A percentile compares a stretch with the other conserved stretches of the same genome.
Evolutionary conservation across 352 stramenopile species (phyloP).

Genomic region (Globisporangium polare): DNA sequence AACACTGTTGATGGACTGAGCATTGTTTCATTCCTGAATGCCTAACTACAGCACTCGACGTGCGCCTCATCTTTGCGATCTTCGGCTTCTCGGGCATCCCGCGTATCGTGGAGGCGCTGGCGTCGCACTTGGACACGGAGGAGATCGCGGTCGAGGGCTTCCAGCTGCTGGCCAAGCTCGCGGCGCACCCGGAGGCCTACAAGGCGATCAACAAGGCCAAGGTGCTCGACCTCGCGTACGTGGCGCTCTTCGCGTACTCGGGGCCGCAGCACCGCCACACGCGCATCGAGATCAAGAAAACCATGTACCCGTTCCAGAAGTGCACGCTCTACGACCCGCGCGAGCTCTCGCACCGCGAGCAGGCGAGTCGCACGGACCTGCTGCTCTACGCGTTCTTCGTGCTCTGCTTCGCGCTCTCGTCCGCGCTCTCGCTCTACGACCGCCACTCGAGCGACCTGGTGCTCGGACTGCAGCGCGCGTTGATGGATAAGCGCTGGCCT

Average conservation of each 20-base stretch:
- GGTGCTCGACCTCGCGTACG: slow-evolving; percentile 67
- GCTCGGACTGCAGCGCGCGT: slow-evolving; percentile 21
- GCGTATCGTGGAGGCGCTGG: slow-evolving; percentile 59
- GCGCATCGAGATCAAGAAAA: slow-evolving; percentile 56
- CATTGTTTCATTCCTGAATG: neutral
- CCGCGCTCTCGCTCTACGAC: slow-evolving; percentile 39
- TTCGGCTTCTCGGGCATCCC: slow-evolving; percentile 53
- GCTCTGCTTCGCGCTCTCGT: slow-evolving; percentile 41
- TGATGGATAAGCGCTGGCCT: slow-evolving; percentile 13
- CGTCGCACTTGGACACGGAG: slow-evolving; percentile 63
- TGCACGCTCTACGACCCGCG: slow-evolving; percentile 56
- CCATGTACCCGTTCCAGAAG: slow-evolving; percentile 63
- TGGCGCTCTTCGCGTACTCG: slow-evolving; percentile 64
- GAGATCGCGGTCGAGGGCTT: slow-evolving; percentile 76
- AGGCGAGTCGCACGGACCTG: slow-evolving; percentile 35
- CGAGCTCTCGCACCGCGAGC: slow-evolving; percentile 44
- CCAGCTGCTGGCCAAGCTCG: slow-evolving; percentile 55
- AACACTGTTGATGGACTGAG: neutral
- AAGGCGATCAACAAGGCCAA: slow-evolving; percentile 54
- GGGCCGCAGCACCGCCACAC: slow-evolving; percentile 61
- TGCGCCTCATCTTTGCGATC: slow-evolving; percentile 41
- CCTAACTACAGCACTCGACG: slow-evolving; percentile 31
- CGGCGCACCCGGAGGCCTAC: slow-evolving; percentile 38
- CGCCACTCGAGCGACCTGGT: slow-evolving; percentile 34
- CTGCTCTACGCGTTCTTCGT: slow-evolving; percentile 43